Conservation (phyloP, 495 filamentous ascomycete genomes). For the Oleoguttula mirabilis region DNA sequence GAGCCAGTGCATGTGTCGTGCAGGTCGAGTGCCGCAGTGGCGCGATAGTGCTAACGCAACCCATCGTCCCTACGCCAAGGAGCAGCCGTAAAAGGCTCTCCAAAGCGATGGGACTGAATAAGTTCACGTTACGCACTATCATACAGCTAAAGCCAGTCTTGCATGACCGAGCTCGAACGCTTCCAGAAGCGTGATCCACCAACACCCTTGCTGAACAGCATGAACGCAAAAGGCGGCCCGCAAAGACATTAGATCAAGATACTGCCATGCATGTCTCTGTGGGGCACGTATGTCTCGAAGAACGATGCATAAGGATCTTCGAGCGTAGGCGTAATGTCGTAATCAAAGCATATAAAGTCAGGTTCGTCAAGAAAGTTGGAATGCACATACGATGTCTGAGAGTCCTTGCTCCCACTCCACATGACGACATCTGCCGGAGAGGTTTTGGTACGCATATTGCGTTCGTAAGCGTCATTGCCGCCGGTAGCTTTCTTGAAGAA, state of each 20-base stretch:
- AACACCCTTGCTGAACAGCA: conserved; percentile 14
- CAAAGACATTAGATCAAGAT: conserved; percentile 3
- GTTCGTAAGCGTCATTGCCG: conserved; percentile 71
- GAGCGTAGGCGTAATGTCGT: not conserved
- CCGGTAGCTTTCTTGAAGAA: conserved; percentile 88
- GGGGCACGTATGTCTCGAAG: conserved; percentile 1
- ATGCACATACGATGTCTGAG: conserved; percentile 74
- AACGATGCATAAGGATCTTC: too few relatives aligned
- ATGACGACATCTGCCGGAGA: conserved; percentile 93
- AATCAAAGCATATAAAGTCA: not conserved
- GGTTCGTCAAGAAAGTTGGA: conserved; percentile 29
- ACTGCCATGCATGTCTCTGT: conserved; percentile 11
- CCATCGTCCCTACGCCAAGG: conserved; percentile 41
- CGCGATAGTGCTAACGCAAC: conserved; percentile 40
- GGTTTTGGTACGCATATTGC: conserved; percentile 77
- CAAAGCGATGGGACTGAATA: conserved; percentile 14
- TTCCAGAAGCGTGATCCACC: conserved; percentile 4
- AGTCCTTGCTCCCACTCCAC: conserved; percentile 94
- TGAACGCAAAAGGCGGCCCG: conserved; percentile 6
- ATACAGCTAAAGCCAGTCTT: not conserved
- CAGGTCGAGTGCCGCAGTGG: not conserved
- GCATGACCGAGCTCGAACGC: conserved; percentile 7
- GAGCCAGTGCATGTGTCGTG: not conserved
- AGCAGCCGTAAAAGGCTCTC: conserved; percentile 4
- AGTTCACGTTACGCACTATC: conserved; percentile 7